Percentiles rank a stretch among this genome's conserved stretches.
phyloP scores from a whole-genome alignment of 495 filamentous ascomycete genomes.

The Penicillium arizonense region DNA sequence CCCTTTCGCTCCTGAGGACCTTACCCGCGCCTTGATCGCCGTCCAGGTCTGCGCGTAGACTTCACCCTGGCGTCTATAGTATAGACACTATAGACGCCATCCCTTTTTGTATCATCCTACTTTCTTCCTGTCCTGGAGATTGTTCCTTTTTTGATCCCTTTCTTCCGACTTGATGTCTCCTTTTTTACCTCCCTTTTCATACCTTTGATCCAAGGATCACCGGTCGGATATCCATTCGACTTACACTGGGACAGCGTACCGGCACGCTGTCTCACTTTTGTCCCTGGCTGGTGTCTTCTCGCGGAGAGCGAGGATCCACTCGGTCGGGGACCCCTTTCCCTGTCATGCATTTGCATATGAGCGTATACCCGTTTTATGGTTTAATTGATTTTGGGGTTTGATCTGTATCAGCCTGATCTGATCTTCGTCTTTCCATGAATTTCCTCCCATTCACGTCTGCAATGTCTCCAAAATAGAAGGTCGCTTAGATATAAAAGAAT shows the following conservation, averaged over 20 bases:
- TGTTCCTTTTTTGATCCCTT: conserved; percentile 10
- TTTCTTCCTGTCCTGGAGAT: conserved; percentile 20
- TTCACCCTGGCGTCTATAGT: too few species aligned
- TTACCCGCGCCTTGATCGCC: conserved; percentile 42
- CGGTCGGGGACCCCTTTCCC: not conserved
- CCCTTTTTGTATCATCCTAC: conserved; percentile 11
- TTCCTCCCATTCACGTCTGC: not conserved
- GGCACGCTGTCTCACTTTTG: not conserved
- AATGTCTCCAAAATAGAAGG: not conserved
- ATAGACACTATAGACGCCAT: not conserved
- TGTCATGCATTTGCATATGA: conserved; percentile 27
- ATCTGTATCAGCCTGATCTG: conserved; percentile 10
- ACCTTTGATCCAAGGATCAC: conserved; percentile 1
- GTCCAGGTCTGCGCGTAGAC: conserved; percentile 37
- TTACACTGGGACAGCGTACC: not conserved
- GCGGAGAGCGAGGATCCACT: not conserved
- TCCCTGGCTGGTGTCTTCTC: not conserved
- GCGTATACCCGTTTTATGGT: conserved; percentile 34
- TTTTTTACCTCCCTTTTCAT: not conserved
- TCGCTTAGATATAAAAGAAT: not conserved
- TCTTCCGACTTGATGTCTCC: conserved; percentile 15
- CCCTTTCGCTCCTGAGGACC: conserved; percentile 41
- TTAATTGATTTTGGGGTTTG: conserved; percentile 7
- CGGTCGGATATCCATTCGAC: conserved; percentile 3
- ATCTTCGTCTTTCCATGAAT: not conserved